Base-by-base conservation (phyloP, 164 flowering plant species). In the Berberis vulgaris region DNA sequence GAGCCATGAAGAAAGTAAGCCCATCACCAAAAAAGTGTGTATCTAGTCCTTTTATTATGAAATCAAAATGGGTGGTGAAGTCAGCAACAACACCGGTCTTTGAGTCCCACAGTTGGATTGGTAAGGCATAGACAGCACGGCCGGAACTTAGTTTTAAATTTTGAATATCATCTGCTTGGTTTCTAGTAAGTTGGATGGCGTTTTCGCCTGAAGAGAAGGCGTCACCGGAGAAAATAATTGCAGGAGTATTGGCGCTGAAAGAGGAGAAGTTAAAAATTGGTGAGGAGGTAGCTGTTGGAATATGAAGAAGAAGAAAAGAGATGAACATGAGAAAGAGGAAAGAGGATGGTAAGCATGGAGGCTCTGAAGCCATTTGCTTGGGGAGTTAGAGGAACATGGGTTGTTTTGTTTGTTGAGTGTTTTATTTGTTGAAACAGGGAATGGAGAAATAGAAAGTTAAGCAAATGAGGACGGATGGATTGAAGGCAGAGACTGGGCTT, bases 1-100 rank as follows among this genome's bases (percentile, higher is more conserved):
- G 78, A 3, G 85, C 85, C 2, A 86, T 67, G 63, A 83, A 86
- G 72, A 84, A 86, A 8, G 80, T 76, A 0, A 85, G 57, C n/a
- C 90, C 90, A 60, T 81, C 85, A 3, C 78, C 83, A 38, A 39
- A 68, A 1, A 0, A 0, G 3, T 65, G 4, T 1, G 6, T 3
- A 10, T 44, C 11, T 1, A 47, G 47, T 5, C 77, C 67, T 39
- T 68, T 61, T 4, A 87, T 74, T 46, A 49, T 56, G 54, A 83
- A 81, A 8, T 82, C 62, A 76, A 87, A 84, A 54, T 67, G 71
- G 55, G 88, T 77, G 5, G 62, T 44, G 70, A 87, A 87, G 64
- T 82, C 81, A 0, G 84, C 43, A 5, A 79, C 57, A 2, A 57
- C 62, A n/a, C 75, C 44, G 0, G 80, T 61, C 11, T 13, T n/a